Base-by-base conservation (phyloP, 2,329 filamentous ascomycete genomes). In the Stachybotrys chartarum region DNA sequence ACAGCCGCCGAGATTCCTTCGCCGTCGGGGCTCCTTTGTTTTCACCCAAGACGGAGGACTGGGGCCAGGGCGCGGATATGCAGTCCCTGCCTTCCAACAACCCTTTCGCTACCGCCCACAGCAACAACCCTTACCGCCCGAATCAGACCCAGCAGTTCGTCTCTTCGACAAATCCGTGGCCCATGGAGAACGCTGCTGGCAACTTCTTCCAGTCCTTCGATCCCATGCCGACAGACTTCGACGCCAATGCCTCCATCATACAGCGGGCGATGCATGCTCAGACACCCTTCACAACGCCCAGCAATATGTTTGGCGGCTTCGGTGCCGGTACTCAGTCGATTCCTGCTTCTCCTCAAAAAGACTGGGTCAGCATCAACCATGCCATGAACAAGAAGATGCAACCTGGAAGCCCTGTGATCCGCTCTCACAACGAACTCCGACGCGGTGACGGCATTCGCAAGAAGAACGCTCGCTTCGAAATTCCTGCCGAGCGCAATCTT, bases 401-500 rank as follows among this genome's bases (percentile, higher is more conserved):
- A 39, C 81, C 84, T 47, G 82, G 82, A 68, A 92, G 83, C 71
- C 84, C 89, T 31, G 78, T 82, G 55, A 82, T 87, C 71, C 83
- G 85, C 68, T 88, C 82, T 63, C 88, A 89, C 75, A 91, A 91
- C 58, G 87, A 92, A 55, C 78, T 90, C 71, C 81, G 84, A 59
- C 83, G 90, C 63, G 85, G 90, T 55, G 91, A 95, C 64, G 91
- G 94, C 58, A 95, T 97, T 72, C 85, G 94, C 66, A 99, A 99
- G 85, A 97, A 97, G 87, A 99, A 97, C 68, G 91, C 92, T 61
- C 88, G 93, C 63, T 97, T 97, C 73, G 93, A 97, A 68, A 99
- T 99, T 63, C 94, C 94, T 10, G 86, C 90, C 49, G 94, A 97
- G 75, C 85, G 92, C 59, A 97, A 92, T 67, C 83, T 99, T 63